These are phyloP conservation scores for Macrocystidia cucumis DNA, from an alignment of 1,284 basidiomycete genomes.

Conservation along the genomic window DNA sequence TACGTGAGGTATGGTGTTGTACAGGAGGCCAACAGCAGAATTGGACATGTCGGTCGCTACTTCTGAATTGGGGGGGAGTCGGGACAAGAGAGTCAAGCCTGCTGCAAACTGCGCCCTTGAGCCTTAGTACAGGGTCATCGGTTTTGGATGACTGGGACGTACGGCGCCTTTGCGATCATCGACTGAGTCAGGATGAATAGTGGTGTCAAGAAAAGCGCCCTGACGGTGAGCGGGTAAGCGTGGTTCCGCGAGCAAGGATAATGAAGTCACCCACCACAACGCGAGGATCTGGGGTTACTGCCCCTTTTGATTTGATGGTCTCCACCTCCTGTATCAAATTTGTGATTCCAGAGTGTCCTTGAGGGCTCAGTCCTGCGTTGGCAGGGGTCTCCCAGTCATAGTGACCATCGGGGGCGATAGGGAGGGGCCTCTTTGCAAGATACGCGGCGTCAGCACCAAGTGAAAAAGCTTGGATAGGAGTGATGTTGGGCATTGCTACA, in stretches of 20 bases:
- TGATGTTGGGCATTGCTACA: constrained; percentile 10
- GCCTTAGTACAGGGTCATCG: constrained; percentile 1
- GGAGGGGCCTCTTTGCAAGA: constrained; percentile 18
- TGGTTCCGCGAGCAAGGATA: not conserved
- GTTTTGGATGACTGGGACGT: constrained; percentile 5
- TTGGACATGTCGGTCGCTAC: constrained; percentile 18
- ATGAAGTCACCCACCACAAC: not conserved
- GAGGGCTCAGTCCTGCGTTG: constrained; percentile 12
- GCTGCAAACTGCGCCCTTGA: constrained; percentile 17
- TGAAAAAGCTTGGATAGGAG: constrained; percentile 9
- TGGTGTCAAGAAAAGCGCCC: constrained; percentile 20
- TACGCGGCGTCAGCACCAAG: constrained; percentile 18
- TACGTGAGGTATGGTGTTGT: constrained; percentile 39
- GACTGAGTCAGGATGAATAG: constrained; percentile 21
- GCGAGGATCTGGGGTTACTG: not conserved
- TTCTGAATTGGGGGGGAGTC: constrained; percentile 16
- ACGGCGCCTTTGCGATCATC: constrained; percentile 27
- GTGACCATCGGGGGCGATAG: constrained; percentile 20
- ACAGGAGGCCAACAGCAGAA: constrained; percentile 22
- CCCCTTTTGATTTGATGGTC: constrained; percentile 3
- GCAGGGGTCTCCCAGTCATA: constrained; percentile 22
- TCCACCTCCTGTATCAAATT: constrained; percentile 15
- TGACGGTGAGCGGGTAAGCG: constrained; percentile 5
- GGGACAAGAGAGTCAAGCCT: constrained; percentile 23
- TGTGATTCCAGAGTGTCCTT: constrained; percentile 18